Base-by-base conservation (phyloP, 257 asterid genomes). In the Rehmannia glutinosa region DNA sequence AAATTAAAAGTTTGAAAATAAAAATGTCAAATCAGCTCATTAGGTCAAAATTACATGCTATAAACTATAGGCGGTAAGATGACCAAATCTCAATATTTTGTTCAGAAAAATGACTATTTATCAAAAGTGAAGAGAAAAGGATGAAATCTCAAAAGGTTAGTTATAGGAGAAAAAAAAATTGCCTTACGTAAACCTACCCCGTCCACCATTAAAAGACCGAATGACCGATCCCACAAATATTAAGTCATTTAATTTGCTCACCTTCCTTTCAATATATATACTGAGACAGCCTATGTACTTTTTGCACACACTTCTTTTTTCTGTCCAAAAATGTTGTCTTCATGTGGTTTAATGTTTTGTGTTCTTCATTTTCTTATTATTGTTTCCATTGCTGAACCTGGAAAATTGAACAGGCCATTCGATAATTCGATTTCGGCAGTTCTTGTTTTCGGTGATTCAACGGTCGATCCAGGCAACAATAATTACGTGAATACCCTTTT, bases 391-490 rank as follows among this genome's bases (percentile, higher is more conserved):
- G 60, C 32, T 4, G 72, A 64, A 12, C 51, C 80, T 11, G 19
- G 8, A 23, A 50, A 49, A 2, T 1, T 58, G 43, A n/a, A 60
- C 1, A 72, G 77, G 20, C 77, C 77, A 19, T 71, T 76, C 49
- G 69, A 73, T 33, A 72, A 73, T 32, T 30, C 82, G 7, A 17
- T 73, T n/a, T 13, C 83, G 1, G 77, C 77, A 0, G 1, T 66
- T 13, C 4, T 70, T 3, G 75, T 74, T 0, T 78, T 78, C 9
- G 83, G 83, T 8, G 83, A 78, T 17, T 78, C 83, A 4, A 78
- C 80, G 0, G 80, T 75, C 2, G 80, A 78, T 56, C 12, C 83
- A 1, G 83, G 83, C 62, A 78, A 78, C 51, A 78, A 78, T 25
- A 78, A 78, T 51, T 50, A 54, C 59, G 5, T 67, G 2, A 5